Conservation (phyloP, 2,329 filamentous ascomycete species). For the Pyrenochaeta sp. region DNA sequence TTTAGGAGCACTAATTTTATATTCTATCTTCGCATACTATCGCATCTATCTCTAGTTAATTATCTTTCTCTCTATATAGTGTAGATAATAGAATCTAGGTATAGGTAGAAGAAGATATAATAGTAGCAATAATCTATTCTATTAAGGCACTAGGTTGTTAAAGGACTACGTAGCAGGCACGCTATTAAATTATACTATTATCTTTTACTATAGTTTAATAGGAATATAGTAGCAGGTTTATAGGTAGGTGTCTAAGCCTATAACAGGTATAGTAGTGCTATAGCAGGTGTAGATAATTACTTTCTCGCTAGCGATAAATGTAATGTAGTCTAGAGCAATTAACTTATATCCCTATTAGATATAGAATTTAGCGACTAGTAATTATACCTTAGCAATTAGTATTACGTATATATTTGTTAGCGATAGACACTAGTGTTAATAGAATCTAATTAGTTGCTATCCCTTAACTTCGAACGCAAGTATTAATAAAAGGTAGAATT, state of each 20-base stretch:
- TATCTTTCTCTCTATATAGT: constrained; percentile 11
- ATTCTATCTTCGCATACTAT: constrained; percentile 8
- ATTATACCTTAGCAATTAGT: background rate
- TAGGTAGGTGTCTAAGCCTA: constrained; percentile 5
- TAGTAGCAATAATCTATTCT: constrained; percentile 4
- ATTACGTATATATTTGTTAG: constrained; percentile 1
- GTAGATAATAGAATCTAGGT: constrained; percentile 6
- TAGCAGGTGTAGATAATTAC: constrained; percentile 9
- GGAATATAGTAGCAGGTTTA: constrained; percentile 3
- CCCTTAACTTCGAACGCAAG: constrained; percentile 1
- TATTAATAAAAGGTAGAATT: constrained; percentile 1
- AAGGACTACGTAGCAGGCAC: constrained; percentile 7
- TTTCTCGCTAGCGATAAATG: constrained; percentile 9
- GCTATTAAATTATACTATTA: constrained; percentile 7
- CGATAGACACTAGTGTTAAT: constrained; percentile 3
- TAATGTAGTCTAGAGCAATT: constrained; percentile 18
- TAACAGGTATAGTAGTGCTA: constrained; percentile 8
- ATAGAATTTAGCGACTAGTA: too few species aligned
- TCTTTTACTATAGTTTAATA: constrained; percentile 4
- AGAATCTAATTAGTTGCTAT: constrained; percentile 3
- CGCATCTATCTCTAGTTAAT: constrained; percentile 7
- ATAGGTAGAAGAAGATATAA: constrained; percentile 7
- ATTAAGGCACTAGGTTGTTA: constrained; percentile 4
- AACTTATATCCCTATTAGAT: too few species aligned
- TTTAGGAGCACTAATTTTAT: constrained; percentile 11